Percentiles rank a stretch among this genome's conserved stretches.
Evolutionary conservation across 2,329 filamentous ascomycete species (phyloP).

Genomic region (Aureobasidium sp.): DNA sequence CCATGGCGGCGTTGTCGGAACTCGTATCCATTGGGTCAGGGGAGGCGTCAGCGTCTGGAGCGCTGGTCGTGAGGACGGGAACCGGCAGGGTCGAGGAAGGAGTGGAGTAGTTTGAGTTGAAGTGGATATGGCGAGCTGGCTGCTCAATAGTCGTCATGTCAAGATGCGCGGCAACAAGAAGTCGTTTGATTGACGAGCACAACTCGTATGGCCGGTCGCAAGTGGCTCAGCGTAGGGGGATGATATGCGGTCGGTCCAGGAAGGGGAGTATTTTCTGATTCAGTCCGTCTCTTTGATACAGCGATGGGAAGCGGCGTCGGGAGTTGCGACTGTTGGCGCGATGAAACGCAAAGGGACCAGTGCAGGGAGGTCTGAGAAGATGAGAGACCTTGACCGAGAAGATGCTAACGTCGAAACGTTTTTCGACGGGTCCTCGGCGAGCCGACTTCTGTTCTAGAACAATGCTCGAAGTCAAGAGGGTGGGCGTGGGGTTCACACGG

Average conservation of each 20-base stretch:
- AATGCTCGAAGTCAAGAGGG: not conserved
- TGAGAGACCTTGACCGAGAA: not conserved
- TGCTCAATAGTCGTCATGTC: conserved; percentile 15
- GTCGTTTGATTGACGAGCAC: not conserved
- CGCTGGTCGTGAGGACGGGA: conserved; percentile 44
- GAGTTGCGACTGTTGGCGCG: not conserved
- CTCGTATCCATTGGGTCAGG: conserved; percentile 51
- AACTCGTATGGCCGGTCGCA: not conserved
- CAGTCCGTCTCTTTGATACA: not conserved
- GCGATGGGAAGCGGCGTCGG: not conserved
- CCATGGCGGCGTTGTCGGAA: conserved; percentile 31
- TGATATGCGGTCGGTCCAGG: not conserved
- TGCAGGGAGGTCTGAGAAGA: not conserved
- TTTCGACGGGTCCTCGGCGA: conserved; percentile 5
- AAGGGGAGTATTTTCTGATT: not conserved
- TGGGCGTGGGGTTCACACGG: conserved; percentile 8
- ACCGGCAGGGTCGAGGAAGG: conserved; percentile 25
- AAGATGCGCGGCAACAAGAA: not conserved
- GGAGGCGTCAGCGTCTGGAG: conserved; percentile 36
- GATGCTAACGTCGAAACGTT: conserved; percentile 10
- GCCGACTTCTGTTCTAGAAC: conserved; percentile 13
- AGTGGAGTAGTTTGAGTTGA: not conserved
- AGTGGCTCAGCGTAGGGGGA: not conserved
- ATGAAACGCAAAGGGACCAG: not conserved
- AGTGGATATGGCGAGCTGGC: conserved; percentile 11